Evolutionary conservation across 352 stramenopile species (phyloP), one percentile per base, ranked within the genome.

Genomic region (Phytophthora pluvialis): DNA sequence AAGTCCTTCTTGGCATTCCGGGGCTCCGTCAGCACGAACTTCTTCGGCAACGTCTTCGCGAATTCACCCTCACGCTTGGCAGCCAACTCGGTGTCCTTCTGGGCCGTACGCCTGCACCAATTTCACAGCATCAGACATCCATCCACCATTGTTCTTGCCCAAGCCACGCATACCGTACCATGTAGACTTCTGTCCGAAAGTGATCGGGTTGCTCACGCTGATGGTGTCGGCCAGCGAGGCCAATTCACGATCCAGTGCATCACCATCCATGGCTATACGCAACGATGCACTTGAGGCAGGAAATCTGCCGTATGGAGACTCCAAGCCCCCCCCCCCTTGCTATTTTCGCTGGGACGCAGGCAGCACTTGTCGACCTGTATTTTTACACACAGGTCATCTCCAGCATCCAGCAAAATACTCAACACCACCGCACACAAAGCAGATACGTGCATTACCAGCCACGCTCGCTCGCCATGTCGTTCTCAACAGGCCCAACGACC

Each of bases 141-240:
- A 43, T 16, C 21, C 35, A 5, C 11, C 3, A 44, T 29, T 5
- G 4, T 12, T 1, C 16, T 29, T 16, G 16, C 40, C n/a, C 28
- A 38, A 16, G 5, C n/a, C 18, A 42, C 15, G 16, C 0, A 40
- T 43, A 39, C 40, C 75, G 16, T 81, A 95, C 86, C 86, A 95
- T 53, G 89, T 72, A 38, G 66, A 72, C 45, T 82, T 83, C 46
- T 91, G 80, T 31, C 85, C 84, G 26, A 85, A 91, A 1, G 86
- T 93, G 29, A 93, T 66, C 21, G 85, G 87, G 54, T 95, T 93
- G 71, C 83, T 93, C 48, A 95, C 67, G 13, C 58, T 83, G 32
- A 90, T 89, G 18, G 81, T 91, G 42, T 93, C 85, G 33, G 85
- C 76, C 47, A 95, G 65, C 54, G 69, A 82, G 6, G 77, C 81